Percentiles rank a stretch among this genome's conserved stretches.
Conservation (phyloP, 2,329 filamentous ascomycete genomes). For the Aspergillus tamarii region DNA sequence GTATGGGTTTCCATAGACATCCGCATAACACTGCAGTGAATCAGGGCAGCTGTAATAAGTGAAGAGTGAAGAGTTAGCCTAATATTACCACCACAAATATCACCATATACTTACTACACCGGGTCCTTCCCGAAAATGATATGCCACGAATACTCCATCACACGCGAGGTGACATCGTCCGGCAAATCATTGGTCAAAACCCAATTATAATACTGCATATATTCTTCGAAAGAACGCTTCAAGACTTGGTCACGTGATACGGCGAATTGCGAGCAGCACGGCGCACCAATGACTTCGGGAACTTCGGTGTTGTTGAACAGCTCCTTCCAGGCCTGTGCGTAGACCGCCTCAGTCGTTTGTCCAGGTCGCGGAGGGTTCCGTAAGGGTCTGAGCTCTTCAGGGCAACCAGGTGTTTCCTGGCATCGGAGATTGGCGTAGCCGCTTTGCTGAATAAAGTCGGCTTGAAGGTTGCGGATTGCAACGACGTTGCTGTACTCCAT, state of each 20-base stretch:
- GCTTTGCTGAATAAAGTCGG: conserved; percentile 52
- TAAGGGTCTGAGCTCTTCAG: conserved; percentile 37
- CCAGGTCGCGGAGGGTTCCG: conserved; percentile 29
- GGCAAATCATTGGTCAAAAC: conserved; percentile 49
- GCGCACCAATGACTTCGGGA: conserved; percentile 55
- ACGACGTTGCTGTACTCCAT: conserved; percentile 58
- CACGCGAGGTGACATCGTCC: conserved; percentile 51
- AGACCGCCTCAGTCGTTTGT: conserved; percentile 30
- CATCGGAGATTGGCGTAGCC: conserved; percentile 66
- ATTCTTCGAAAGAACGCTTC: conserved; percentile 47
- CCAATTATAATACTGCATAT: conserved; percentile 52
- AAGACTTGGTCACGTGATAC: conserved; percentile 56
- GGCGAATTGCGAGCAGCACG: conserved; percentile 69
- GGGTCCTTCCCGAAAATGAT: conserved; percentile 44
- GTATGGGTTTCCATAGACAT: conserved; percentile 55
- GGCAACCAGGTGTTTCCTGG: conserved; percentile 36
- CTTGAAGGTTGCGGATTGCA: conserved; percentile 53
- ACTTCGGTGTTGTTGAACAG: conserved; percentile 49
- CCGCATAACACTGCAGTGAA: conserved; percentile 64
- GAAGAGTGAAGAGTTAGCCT: conserved; percentile 10
- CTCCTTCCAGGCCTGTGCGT: conserved; percentile 37
- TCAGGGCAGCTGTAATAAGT: conserved; percentile 59
- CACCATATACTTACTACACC: conserved; percentile 19
- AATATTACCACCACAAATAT: neutral
- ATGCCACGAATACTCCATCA: conserved; percentile 61